These are phyloP conservation scores for Candida endomychidarum DNA, from an alignment of 805 yeast species.

Conservation along the genomic window DNA sequence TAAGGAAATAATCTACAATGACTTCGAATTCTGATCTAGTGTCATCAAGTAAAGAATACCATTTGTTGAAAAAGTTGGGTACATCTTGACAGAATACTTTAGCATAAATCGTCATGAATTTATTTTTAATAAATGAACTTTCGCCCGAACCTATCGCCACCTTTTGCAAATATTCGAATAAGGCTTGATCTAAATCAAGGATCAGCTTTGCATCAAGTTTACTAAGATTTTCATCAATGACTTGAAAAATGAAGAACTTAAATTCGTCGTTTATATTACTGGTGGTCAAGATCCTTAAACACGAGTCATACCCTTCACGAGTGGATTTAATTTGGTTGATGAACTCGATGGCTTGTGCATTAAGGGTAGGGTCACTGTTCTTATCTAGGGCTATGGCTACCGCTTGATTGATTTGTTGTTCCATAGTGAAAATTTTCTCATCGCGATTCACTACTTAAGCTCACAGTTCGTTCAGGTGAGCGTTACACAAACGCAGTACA, in stretches of 20 bases:
- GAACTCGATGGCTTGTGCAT: conserved; percentile 54
- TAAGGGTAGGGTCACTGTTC: conserved; percentile 57
- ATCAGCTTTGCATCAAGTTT: conserved; percentile 47
- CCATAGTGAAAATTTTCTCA: conserved; percentile 22
- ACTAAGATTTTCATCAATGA: conserved; percentile 57
- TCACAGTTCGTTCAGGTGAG: background rate
- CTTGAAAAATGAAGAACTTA: conserved; percentile 68
- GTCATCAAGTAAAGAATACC: conserved; percentile 21
- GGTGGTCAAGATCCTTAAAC: conserved; percentile 45
- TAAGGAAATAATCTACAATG: conserved; percentile 68
- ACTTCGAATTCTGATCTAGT: conserved; percentile 17
- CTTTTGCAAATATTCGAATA: conserved; percentile 33
- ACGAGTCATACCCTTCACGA: conserved; percentile 55
- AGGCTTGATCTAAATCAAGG: conserved; percentile 42
- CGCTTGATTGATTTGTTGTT: conserved; percentile 80
- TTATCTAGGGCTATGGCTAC: conserved; percentile 80
- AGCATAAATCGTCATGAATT: conserved; percentile 34
- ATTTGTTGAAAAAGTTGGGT: conserved; percentile 33
- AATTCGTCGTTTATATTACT: conserved; percentile 49
- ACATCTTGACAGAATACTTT: conserved; percentile 35
- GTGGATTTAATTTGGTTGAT: conserved; percentile 54
- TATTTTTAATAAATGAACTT: conserved; percentile 33
- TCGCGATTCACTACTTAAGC: conserved; percentile 10
- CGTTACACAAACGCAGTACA: too few relatives aligned
- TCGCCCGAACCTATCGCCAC: background rate